Base-by-base conservation (phyloP, 2,329 filamentous ascomycete genomes). In the Eutypella sp. region DNA sequence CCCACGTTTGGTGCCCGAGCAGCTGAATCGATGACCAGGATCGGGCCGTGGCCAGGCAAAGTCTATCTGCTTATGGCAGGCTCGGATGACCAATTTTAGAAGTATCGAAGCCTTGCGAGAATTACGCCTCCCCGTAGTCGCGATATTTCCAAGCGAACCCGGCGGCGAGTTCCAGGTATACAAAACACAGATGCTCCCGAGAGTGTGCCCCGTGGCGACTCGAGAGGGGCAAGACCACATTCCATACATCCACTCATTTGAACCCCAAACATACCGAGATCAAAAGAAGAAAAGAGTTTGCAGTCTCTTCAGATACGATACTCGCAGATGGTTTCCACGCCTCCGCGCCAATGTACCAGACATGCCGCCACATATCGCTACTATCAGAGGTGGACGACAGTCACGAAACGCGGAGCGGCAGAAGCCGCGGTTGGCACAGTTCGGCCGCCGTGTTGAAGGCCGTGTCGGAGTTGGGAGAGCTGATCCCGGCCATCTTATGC, bases 401-500 rank as follows among this genome's bases (percentile, higher is more conserved):
- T 11, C 11, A 4, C 6, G 5, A 33, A n/a, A n/a, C n/a, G 29
- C 29, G 5, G 29, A 29, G 13, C 7, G 25, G 25, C 7, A 13
- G 41, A 41, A 38, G 41, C 50, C 34, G 9, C 43, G 11, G 36
- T 39, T 24, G 16, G 34, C 23, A 42, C 20, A 41, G 44, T 40
- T 38, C 47, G 44, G 41, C 24, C 25, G 19, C 27, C 39, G 5
- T 34, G 27, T 10, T 45, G 16, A 44, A 43, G 39, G 37, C 44
- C 44, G 24, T 45, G 40, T 49, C 42, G 22, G 52, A 52, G 46
- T 34, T 58, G n/a, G 46, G 42, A 33, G 57, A 59, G 47, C 43
- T 59, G 24, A 36, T 53, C 39, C 55, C 54, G 15, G 50, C 55
- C 13, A 23, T 52, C 37, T 45, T 44, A 20, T 57, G 57, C 43